Evolutionary conservation across 306 rosid genomes (phyloP).

Genomic region (Prunus campanulata): DNA sequence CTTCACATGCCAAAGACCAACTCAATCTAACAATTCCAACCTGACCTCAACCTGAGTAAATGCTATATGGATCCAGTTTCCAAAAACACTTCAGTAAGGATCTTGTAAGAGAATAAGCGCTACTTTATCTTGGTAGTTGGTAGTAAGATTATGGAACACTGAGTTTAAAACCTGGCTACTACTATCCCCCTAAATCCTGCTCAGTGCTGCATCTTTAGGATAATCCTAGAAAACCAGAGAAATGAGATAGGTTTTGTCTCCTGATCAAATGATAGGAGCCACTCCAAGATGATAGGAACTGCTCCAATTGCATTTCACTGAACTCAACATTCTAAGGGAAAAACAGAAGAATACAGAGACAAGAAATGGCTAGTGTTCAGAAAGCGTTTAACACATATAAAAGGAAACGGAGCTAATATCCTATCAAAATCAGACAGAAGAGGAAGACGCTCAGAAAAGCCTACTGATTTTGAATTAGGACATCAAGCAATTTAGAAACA

Average conservation of each 20-base stretch:
- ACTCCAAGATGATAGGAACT: neutral
- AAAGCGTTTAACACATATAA: neutral
- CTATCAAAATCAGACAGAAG: neutral
- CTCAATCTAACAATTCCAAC: neutral
- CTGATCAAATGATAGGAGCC: neutral
- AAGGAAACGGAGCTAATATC: neutral
- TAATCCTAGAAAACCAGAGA: neutral
- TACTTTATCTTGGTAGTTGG: neutral
- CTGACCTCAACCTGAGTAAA: neutral
- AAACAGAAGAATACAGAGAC: neutral
- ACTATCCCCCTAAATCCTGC: neutral
- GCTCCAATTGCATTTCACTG: neutral
- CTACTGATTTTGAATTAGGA: neutral
- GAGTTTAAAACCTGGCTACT: neutral
- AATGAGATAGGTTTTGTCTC: neutral
- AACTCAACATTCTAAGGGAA: neutral
- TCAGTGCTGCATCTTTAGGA: neutral
- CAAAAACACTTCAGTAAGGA: neutral
- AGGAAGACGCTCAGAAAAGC: neutral
- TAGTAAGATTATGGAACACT: neutral
- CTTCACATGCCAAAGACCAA: slow-evolving; percentile 7
- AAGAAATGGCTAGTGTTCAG: neutral
- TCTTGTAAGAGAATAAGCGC: slow-evolving; percentile 7
- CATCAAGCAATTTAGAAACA: neutral
- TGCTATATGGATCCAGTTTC: neutral